Base-by-base conservation (phyloP, 495 filamentous ascomycete species). In the Geopyxis carbonaria region DNA sequence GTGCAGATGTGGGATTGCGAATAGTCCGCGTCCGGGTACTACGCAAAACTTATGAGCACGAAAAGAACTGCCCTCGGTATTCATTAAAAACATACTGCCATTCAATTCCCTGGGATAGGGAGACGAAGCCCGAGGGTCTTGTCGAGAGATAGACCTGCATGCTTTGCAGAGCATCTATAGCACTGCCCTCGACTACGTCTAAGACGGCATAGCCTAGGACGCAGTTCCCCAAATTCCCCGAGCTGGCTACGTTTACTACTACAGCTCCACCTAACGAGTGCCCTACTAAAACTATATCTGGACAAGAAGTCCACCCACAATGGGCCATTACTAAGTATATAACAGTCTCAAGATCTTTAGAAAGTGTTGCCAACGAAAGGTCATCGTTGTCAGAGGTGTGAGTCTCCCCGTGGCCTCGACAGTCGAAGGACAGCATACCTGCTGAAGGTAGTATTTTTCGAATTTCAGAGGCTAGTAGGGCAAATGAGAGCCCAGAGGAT, bases 181-280 rank as follows among this genome's bases (percentile, higher is more conserved):
- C 65, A 10, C 64, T 64, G 47, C 80, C 85, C 62, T 99, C 89
- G 22, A 99, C 89, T 7, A 99, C 84, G 58, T 99, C 89, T 8
- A 99, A 61, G 8, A 99, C 86, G 5, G 75, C 81, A 63, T 87
- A 92, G 10, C 83, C 91, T 10, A 95, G 59, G 4, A 94, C 51
- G 19, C 73, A 64, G 20, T 56, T 57, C 1, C 82, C 80, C 5
- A 72, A 73, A 9, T 61, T 62, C 11, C 38, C 7, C 2, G 6
- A 1, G 1, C 7, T 9, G 1, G 85, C 84, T 18, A 87, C 66
- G 45, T 94, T 73, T 2, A 81, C 87, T 14, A 94, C 78, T 1
- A 99, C 82, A 18, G 89, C 85, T n/a, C 91, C 89, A 22, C 89
- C 89, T 0, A 99, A 67, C 31, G 80, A 89, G 61, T 99, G 89